phyloP scores from a whole-genome alignment of 371 early-diverging fungal genomes.

The Saksenaea vasiformis region DNA sequence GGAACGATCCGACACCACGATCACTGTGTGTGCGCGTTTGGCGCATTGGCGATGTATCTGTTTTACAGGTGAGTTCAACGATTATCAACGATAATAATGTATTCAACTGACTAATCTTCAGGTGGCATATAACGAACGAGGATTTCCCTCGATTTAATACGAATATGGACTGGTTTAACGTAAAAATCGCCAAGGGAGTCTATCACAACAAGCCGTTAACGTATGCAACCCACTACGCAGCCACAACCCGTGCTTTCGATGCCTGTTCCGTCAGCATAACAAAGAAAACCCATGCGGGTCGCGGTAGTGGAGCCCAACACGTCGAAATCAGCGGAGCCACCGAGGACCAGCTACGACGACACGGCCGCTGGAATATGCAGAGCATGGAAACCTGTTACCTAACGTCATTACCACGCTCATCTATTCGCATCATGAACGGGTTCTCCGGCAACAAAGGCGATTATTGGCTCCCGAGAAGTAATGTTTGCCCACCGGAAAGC shows the following conservation, averaged over 20 bases:
- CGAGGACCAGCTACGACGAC: neutral
- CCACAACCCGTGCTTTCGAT: neutral
- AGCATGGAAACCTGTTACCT: neutral
- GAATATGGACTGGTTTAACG: neutral
- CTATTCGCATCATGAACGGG: neutral
- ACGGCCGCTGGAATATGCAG: slow-evolving; percentile 3
- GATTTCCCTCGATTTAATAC: neutral
- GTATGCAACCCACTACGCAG: neutral
- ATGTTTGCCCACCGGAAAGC: neutral
- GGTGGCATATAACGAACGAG: too few species aligned
- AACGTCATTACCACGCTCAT: neutral
- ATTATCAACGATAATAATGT: too few species aligned
- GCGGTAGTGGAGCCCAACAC: neutral
- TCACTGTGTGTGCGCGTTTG: neutral
- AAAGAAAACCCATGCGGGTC: neutral
- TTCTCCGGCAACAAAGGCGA: neutral
- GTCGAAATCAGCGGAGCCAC: neutral
- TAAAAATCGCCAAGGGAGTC: too few species aligned
- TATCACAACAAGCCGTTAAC: neutral
- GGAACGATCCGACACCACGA: neutral
- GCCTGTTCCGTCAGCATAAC: neutral
- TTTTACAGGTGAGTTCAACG: too few species aligned
- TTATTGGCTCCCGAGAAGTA: neutral
- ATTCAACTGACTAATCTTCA: too few species aligned
- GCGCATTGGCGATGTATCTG: neutral